Percentiles rank a stretch among this genome's conserved stretches.
Evolutionary conservation across 345 rosid species (phyloP).

Genomic region (Citrus unshiu): DNA sequence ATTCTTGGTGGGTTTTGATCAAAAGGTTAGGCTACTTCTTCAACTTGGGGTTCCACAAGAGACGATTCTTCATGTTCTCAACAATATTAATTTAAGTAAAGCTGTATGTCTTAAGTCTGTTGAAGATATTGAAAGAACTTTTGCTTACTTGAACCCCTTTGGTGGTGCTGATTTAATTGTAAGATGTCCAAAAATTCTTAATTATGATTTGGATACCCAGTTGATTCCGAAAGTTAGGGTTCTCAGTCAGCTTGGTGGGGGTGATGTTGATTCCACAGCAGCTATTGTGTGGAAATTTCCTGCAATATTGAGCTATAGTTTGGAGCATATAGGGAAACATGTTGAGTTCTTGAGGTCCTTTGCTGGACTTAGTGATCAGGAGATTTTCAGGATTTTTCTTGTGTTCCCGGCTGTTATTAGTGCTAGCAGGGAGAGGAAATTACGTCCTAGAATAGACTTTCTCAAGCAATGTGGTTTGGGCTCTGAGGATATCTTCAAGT

Average conservation of each 20-base stretch:
- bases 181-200: slow-evolving; percentile 54
- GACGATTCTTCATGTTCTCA: slow-evolving; percentile 53
- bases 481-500: slow-evolving; percentile 62
- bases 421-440: slow-evolving; percentile 64
- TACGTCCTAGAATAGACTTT: slow-evolving; percentile 59
- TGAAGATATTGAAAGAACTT: slow-evolving; percentile 53
- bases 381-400: slow-evolving; percentile 61
- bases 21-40: slow-evolving; percentile 49
- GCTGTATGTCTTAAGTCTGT: slow-evolving; percentile 51
- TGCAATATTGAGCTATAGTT: slow-evolving; percentile 48
- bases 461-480: slow-evolving; percentile 64
- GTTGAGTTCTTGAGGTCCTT: slow-evolving; percentile 55
- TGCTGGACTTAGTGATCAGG: slow-evolving; percentile 53
- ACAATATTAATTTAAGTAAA: slow-evolving; percentile 55
- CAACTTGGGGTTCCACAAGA: slow-evolving; percentile 46
- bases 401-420: slow-evolving; percentile 66
- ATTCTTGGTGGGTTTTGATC: slow-evolving; percentile 51
- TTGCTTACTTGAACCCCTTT: slow-evolving; percentile 51
- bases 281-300: slow-evolving; percentile 57
- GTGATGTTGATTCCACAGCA: slow-evolving; percentile 55
- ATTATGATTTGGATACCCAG: slow-evolving; percentile 57
- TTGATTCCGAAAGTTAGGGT: slow-evolving; percentile 57
- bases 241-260: slow-evolving; percentile 60
- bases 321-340: slow-evolving; percentile 52
- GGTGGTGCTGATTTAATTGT: slow-evolving; percentile 58